These are phyloP conservation scores for Calonectria pseudoturangicola DNA, from an alignment of 2,329 filamentous ascomycete genomes.

Conservation along the genomic window DNA sequence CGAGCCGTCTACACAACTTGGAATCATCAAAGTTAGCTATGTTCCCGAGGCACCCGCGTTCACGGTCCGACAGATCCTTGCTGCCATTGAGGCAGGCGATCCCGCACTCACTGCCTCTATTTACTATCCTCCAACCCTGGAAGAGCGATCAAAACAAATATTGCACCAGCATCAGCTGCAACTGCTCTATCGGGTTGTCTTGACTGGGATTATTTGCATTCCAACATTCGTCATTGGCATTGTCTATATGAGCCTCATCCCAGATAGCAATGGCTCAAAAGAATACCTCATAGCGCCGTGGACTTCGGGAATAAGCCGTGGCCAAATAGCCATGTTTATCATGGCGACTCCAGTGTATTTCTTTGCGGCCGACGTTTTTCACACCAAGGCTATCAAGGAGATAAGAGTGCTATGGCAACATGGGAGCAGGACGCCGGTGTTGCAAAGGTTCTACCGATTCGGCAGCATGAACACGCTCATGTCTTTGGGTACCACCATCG, in stretches of 20 bases:
- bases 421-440: slow-evolving; percentile 82
- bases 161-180: slow-evolving; percentile 81
- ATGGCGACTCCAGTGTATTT: slow-evolving; percentile 92
- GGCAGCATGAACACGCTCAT: slow-evolving; percentile 98
- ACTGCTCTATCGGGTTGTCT: slow-evolving; percentile 80
- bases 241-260: slow-evolving; percentile 90
- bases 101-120: slow-evolving; percentile 80
- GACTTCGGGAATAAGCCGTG: slow-evolving; percentile 82
- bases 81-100: slow-evolving; percentile 80
- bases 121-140: slow-evolving; percentile 87
- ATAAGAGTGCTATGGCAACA: slow-evolving; percentile 85
- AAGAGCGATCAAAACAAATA: slow-evolving; percentile 86
- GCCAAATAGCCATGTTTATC: slow-evolving; percentile 87
- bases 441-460: slow-evolving; percentile 92
- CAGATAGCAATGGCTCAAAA: slow-evolving; percentile 73
- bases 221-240: slow-evolving; percentile 92
- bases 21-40: slow-evolving; percentile 83
- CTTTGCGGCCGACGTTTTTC: slow-evolving; percentile 90
- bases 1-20: slow-evolving; percentile 75
- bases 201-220: slow-evolving; percentile 82
- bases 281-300: slow-evolving; percentile 82
- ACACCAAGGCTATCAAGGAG: slow-evolving; percentile 86
- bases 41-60: slow-evolving; percentile 79
- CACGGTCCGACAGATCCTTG: slow-evolving; percentile 84
- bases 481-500: slow-evolving; percentile 90